Conservation (phyloP, 192 early-diverging fungal genomes). For the Phycomyces blakesleeanus region DNA sequence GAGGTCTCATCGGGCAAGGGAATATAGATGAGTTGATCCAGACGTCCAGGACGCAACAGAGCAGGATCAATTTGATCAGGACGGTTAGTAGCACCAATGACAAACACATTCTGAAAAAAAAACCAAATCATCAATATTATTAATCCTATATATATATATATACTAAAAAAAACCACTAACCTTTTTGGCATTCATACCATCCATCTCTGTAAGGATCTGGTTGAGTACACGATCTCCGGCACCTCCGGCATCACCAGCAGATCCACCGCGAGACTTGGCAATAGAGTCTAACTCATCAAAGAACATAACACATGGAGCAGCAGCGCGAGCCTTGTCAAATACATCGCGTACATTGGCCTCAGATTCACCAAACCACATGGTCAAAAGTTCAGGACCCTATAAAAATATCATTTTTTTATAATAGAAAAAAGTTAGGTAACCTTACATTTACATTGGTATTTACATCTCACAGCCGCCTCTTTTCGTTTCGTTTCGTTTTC, state of each 20-base stretch:
- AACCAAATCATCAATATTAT: not conserved
- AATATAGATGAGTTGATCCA: constrained; percentile 98
- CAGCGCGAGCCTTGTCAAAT: constrained; percentile 97
- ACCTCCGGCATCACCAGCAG: constrained; percentile 83
- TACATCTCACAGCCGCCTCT: too few relatives aligned
- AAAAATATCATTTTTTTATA: too few relatives aligned
- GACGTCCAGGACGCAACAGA: constrained; percentile 94
- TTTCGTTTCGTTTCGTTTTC: too few relatives aligned
- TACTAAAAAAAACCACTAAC: too few relatives aligned
- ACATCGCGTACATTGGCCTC: constrained; percentile 99
- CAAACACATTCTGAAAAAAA: constrained; percentile 67
- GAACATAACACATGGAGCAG: constrained; percentile 99
- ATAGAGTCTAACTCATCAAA: constrained; percentile 99
- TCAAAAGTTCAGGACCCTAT: constrained; percentile 93
- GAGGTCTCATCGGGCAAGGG: constrained; percentile 70
- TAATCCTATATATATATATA: not conserved
- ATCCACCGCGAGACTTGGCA: constrained; percentile 84
- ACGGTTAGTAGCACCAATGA: constrained; percentile 98
- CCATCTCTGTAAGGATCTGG: constrained; percentile 99
- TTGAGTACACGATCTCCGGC: constrained; percentile 97
- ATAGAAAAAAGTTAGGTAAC: too few relatives aligned
- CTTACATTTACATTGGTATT: too few relatives aligned
- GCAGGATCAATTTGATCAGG: constrained; percentile 98
- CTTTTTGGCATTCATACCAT: constrained; percentile 99
- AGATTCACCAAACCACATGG: constrained; percentile 99